A percentile compares a stretch with the other conserved stretches of the same genome.
These are phyloP conservation scores for Claviceps digitariae DNA, from an alignment of 2,329 filamentous ascomycete species.

Conservation along the genomic window DNA sequence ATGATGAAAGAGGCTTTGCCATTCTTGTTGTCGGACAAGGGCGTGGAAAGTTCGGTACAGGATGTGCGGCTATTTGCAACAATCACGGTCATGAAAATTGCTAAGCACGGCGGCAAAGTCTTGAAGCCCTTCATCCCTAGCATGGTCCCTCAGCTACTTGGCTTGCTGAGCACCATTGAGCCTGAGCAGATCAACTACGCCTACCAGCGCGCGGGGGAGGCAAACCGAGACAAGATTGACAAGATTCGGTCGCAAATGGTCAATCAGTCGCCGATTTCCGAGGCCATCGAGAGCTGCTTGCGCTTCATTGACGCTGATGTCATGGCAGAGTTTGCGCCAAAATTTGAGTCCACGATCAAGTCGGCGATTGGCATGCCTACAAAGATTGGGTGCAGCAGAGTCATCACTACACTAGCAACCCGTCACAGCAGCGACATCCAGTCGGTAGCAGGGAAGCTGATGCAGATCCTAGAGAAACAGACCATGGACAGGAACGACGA, in stretches of 20 bases:
- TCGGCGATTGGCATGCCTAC: constrained; percentile 81
- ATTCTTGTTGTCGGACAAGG: constrained; percentile 78
- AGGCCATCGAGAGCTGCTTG: constrained; percentile 80
- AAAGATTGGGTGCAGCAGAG: constrained; percentile 79
- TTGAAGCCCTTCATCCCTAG: constrained; percentile 69
- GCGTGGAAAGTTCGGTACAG: constrained; percentile 75
- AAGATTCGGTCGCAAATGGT: constrained; percentile 72
- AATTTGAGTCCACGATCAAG: constrained; percentile 68
- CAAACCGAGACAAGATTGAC: constrained; percentile 82
- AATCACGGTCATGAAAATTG: constrained; percentile 73
- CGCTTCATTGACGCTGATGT: constrained; percentile 66
- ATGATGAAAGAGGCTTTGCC: constrained; percentile 83
- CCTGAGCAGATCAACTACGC: constrained; percentile 84
- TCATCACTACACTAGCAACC: constrained; percentile 74
- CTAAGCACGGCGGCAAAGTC: constrained; percentile 73
- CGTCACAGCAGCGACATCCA: constrained; percentile 63
- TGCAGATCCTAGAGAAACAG: constrained; percentile 67
- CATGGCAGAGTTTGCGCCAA: constrained; percentile 61
- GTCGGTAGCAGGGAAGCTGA: constrained; percentile 60
- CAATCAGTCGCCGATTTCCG: constrained; percentile 76
- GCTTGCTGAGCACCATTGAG: constrained; percentile 75
- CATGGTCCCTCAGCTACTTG: constrained; percentile 69
- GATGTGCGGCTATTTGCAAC: constrained; percentile 78
- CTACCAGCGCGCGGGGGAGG: constrained; percentile 76
- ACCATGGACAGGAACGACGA: constrained; percentile 88